Conservation (phyloP, 345 rosid species). For the Camelina sativa region DNA sequence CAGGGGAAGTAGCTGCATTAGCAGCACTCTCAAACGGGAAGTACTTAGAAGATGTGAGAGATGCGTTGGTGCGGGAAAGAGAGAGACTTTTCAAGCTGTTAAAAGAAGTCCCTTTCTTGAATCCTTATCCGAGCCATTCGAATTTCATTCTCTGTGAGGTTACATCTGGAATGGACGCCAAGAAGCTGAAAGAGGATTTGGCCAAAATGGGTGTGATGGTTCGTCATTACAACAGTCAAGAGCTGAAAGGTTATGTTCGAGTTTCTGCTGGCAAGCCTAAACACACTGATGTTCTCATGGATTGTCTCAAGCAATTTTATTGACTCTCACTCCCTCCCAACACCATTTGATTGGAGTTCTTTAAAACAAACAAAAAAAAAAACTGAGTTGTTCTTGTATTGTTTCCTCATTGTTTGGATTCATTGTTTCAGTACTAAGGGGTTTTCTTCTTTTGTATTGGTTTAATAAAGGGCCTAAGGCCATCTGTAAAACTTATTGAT, state of each 20-base stretch:
- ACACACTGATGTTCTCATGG: conserved; percentile 73
- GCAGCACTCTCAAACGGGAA: conserved; percentile 76
- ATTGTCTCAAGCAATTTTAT: conserved; percentile 54
- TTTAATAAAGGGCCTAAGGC: conserved; percentile 7
- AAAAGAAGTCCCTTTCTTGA: conserved; percentile 76
- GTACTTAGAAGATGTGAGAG: conserved; percentile 80
- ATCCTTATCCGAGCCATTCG: conserved; percentile 79
- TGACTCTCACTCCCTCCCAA: conserved; percentile 34
- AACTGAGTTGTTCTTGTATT: neutral
- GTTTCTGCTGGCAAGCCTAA: conserved; percentile 87
- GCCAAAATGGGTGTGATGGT: conserved; percentile 89
- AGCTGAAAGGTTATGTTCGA: conserved; percentile 77
- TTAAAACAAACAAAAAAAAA: neutral
- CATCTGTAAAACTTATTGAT: neutral
- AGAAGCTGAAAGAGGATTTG: conserved; percentile 90
- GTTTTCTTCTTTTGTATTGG: neutral
- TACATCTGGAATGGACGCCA: conserved; percentile 77
- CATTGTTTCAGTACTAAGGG: conserved; percentile 6
- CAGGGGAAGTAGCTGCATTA: conserved; percentile 93
- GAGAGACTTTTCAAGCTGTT: conserved; percentile 75
- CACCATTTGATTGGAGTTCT: conserved; percentile 4
- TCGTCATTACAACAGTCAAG: conserved; percentile 86
- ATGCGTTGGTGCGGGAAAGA: conserved; percentile 71
- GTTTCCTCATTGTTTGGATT: conserved; percentile 15
- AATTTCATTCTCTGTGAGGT: conserved; percentile 93